Conservation (phyloP, 176 grass and related monocot species). For the Carex kokanica region DNA sequence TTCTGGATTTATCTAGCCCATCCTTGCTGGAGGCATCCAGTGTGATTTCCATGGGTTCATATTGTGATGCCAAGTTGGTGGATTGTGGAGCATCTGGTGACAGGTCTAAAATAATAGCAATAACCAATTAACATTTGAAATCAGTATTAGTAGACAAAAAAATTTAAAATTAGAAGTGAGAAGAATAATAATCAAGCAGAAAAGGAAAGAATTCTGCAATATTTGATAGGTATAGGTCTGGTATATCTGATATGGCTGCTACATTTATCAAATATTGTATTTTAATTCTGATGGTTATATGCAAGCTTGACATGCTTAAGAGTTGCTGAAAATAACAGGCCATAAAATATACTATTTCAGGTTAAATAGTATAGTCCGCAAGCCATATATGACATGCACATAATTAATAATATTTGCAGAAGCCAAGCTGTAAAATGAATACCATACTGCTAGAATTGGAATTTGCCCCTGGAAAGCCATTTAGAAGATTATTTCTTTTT, state of each 20-base stretch:
- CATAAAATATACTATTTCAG: not conserved
- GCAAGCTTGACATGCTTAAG: not conserved
- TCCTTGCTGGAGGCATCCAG: conserved; percentile 28
- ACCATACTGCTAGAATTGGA: not conserved
- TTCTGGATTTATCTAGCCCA: conserved; percentile 29
- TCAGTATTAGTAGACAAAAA: not conserved
- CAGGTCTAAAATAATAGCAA: conserved; percentile 19
- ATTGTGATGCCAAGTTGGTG: conserved; percentile 16
- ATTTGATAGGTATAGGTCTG: not conserved
- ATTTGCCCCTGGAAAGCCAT: not conserved
- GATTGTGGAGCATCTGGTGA: conserved; percentile 35
- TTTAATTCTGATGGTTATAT: not conserved
- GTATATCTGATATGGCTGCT: not conserved
- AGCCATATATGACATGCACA: not conserved
- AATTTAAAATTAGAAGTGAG: not conserved
- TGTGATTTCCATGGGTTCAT: conserved; percentile 39
- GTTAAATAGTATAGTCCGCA: not conserved
- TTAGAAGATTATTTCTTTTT: not conserved
- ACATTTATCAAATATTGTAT: not conserved
- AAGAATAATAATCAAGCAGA: not conserved
- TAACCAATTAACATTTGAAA: conserved; percentile 38
- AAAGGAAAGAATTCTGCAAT: not conserved
- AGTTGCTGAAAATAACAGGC: not conserved
- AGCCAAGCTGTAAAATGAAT: not conserved
- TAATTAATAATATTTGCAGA: not conserved